phyloP scores from a whole-genome alignment of 257 asterid species.

The Echium plantagineum region DNA sequence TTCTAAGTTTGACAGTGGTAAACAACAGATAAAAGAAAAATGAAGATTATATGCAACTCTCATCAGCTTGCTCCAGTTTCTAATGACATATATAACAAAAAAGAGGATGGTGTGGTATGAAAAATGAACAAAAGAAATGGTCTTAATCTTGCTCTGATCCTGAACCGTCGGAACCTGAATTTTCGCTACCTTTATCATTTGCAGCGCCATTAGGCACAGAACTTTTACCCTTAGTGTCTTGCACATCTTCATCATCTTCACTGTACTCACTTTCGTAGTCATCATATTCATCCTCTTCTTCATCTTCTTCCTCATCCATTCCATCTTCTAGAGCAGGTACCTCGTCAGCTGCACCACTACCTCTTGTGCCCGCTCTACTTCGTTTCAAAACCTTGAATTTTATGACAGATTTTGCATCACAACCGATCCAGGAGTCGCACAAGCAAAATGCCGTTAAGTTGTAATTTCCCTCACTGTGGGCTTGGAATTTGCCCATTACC shows the following conservation, averaged over 20 bases:
- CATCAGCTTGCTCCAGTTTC: neutral
- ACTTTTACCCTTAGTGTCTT: conserved; percentile 33
- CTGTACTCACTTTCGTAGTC: conserved; percentile 94
- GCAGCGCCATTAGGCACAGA: conserved; percentile 46
- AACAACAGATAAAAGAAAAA: no score
- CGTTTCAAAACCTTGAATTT: conserved; percentile 69
- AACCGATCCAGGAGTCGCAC: conserved; percentile 96
- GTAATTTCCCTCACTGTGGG: conserved; percentile 80
- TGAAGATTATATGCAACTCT: neutral
- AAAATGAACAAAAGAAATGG: neutral
- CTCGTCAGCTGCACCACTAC: conserved; percentile 29
- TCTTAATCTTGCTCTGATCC: conserved; percentile 44
- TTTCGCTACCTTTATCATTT: conserved; percentile 20
- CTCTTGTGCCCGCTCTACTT: conserved; percentile 40
- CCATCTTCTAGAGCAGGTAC: conserved; percentile 59
- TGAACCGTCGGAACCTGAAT: conserved; percentile 54
- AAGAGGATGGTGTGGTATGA: neutral
- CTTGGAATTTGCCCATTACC: conserved; percentile 59
- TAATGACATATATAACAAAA: neutral
- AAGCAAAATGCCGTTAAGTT: conserved; percentile 56
- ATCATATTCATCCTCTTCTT: conserved; percentile 74
- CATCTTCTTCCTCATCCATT: conserved; percentile 79
- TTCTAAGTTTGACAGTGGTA: no score
- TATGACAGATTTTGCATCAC: conserved; percentile 63
- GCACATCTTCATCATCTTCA: conserved; percentile 75